Evolutionary conservation across 768 basidiomycete genomes (phyloP), one percentile per base, ranked within the genome.

Genomic region (Xerocomellus intermedius): DNA sequence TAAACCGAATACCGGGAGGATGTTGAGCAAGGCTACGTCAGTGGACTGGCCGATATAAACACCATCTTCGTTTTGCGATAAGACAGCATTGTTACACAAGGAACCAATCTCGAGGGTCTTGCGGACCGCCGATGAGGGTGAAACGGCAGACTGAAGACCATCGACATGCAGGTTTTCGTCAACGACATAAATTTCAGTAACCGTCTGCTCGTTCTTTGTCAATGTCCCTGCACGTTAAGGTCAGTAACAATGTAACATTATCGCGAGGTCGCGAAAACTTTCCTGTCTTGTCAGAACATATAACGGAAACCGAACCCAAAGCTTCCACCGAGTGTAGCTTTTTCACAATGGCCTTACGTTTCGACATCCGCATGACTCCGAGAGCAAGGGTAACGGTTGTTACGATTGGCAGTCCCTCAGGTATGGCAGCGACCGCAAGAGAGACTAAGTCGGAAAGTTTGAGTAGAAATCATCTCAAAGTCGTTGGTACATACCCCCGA

Each of bases 271-370:
- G 2, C 22, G 21, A 10, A 9, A 9, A 60, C 79, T 48, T 60
- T 85, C 92, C 94, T 42, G 96, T 98, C 73, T 98, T 98, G 73
- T 98, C 95, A 4, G 94, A 94, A 66, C 95, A 98, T 58, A 98
- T 95, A 9, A 98, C 95, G n/a, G 90, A 94, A 13, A 98, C 92
- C 3, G 90, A 92, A 2, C 95, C 95, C 3, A 98, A 76, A 0
- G 94, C 85, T 70, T 98, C 95, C 3, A 98, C 95, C 3, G 91
- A 94, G 59, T 94, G 96, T 42, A 98, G 74, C 66, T 95, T 98
- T 75, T 98, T 98, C 39, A 98, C 95, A 56, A 98, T 98, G 0
- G 95, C 95, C 57, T 94, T 96, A 22, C 93, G 83, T 62, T 90
- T 91, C 1, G 93, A 85, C 96, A 98, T 98, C 10, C 96, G 75